These are phyloP conservation scores for Buddleja alternifolia DNA, from an alignment of 257 asterid genomes.

Conservation along the genomic window DNA sequence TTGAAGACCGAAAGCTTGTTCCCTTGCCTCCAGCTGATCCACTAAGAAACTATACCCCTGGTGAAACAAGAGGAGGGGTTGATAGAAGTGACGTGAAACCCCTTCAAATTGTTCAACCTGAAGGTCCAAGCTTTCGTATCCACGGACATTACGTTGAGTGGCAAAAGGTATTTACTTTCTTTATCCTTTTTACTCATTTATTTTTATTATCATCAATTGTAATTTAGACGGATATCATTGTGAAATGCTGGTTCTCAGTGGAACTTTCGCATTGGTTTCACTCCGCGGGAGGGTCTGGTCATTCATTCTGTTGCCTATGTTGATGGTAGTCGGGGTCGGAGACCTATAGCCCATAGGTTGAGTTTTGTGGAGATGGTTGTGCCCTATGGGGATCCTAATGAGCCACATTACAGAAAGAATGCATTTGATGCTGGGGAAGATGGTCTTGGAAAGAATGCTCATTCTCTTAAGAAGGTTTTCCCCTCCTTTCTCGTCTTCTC, in stretches of 20 bases:
- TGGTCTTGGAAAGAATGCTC: slow-evolving; percentile 97
- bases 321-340: slow-evolving; percentile 96
- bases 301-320: slow-evolving; percentile 96
- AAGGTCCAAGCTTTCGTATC: slow-evolving; percentile 96
- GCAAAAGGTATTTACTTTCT: slow-evolving; percentile 74
- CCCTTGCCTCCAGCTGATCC: slow-evolving; percentile 98
- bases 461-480: slow-evolving; percentile 88
- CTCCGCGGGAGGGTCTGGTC: slow-evolving; percentile 96
- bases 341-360: slow-evolving; percentile 95
- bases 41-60: slow-evolving; percentile 87
- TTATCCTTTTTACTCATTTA: slow-evolving; percentile 14
- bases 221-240: slow-evolving; percentile 9
- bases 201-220: slow-evolving; percentile 9
- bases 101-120: slow-evolving; percentile 85
- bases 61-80: slow-evolving; percentile 93
- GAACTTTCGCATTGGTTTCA: slow-evolving; percentile 95
- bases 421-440: slow-evolving; percentile 99
- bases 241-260: slow-evolving; percentile 61
- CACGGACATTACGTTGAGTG: slow-evolving; percentile 85
- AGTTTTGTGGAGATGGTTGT: slow-evolving; percentile 99
- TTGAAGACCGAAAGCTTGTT: slow-evolving; percentile 92
- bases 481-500: background rate
- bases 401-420: slow-evolving; percentile 93
- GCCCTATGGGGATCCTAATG: slow-evolving; percentile 98
- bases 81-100: slow-evolving; percentile 96